Evolutionary conservation across 495 filamentous ascomycete genomes (phyloP).

Genomic region (Amphirosellinia nigrospora): DNA sequence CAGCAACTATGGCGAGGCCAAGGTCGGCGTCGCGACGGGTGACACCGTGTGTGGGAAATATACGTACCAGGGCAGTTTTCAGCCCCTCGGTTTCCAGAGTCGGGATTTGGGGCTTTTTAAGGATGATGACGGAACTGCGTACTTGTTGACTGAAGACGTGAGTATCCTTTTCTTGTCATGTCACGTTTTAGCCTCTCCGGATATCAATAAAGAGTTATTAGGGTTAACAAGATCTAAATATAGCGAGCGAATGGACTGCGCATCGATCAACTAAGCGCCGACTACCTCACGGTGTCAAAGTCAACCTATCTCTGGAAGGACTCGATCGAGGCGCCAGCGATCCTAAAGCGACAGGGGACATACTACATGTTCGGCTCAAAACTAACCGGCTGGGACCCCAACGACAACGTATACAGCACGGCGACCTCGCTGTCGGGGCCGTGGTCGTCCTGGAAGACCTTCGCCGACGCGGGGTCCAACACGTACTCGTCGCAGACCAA

Average conservation of each 20-base stretch:
- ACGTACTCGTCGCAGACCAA: conserved; percentile 62
- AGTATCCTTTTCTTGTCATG: not conserved
- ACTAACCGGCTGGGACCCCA: conserved; percentile 58
- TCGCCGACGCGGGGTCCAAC: conserved; percentile 57
- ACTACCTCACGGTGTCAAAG: conserved; percentile 56
- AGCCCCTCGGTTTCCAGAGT: conserved; percentile 59
- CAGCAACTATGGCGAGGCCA: conserved; percentile 66
- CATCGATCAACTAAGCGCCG: conserved; percentile 53
- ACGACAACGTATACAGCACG: conserved; percentile 63
- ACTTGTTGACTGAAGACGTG: conserved; percentile 66
- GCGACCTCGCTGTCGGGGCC: conserved; percentile 49
- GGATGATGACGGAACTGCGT: conserved; percentile 64
- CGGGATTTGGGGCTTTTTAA: conserved; percentile 69
- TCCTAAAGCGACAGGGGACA: conserved; percentile 43
- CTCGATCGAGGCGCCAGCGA: conserved; percentile 51
- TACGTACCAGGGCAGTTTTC: conserved; percentile 42
- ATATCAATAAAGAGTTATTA: not conserved
- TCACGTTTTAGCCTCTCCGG: not conserved
- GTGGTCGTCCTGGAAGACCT: conserved; percentile 66
- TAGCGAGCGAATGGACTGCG: conserved; percentile 57
- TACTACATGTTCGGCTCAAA: conserved; percentile 52
- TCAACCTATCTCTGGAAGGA: conserved; percentile 58
- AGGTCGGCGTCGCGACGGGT: conserved; percentile 66
- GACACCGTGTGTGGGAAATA: conserved; percentile 66
- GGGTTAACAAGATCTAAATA: not conserved